Evolutionary conservation across 2,329 filamentous ascomycete genomes (phyloP), one percentile per base, ranked within the genome.

Genomic region (Peltaster fructicola): DNA sequence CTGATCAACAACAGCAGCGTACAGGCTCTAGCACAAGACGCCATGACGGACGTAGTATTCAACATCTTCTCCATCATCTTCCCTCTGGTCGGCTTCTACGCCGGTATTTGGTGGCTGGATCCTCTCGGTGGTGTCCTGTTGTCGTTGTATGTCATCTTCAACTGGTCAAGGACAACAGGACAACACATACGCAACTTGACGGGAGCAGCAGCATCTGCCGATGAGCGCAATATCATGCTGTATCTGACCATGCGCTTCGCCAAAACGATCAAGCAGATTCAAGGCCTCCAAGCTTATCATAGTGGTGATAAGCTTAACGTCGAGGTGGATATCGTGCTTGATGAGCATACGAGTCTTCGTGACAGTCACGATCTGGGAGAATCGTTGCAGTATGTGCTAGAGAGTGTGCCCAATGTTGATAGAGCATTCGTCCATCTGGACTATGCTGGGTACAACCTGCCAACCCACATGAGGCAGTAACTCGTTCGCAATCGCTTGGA

Each of bases 231-330:
- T 44, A 68, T 91, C 22, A 52, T 92, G 12, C 61, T 92, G 1
- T 93, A 93, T 52, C 65, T 91, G 38, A 88, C 82, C 2, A 91
- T 92, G 77, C 75, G 84, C 11, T 92, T 92, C 45, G 82, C 82
- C 22, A 80, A 77, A 37, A 76, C 77, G 8, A 90, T 93, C 44
- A 71, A 69, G 43, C 73, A 80, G 45, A 88, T 90, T 32, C 80
- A 88, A 46, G 80, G 80, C 15, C 55, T 88, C 28, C 73, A 82
- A 37, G 80, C 80, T 2, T 90, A 88, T 46, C 80, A 90, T 42
- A 72, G 73, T 0, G 80, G 80, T 14, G 80, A 88, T 48, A 84
- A 82, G 56, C 61, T 88, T 30, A 82, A 80, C 35, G 77, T 85
- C 14, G 69, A 75, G 41, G 78, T 85, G 7, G 80, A 90, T 47